phyloP scores from a whole-genome alignment of 148 eudicot genomes.

The Spergularia bocconei region DNA sequence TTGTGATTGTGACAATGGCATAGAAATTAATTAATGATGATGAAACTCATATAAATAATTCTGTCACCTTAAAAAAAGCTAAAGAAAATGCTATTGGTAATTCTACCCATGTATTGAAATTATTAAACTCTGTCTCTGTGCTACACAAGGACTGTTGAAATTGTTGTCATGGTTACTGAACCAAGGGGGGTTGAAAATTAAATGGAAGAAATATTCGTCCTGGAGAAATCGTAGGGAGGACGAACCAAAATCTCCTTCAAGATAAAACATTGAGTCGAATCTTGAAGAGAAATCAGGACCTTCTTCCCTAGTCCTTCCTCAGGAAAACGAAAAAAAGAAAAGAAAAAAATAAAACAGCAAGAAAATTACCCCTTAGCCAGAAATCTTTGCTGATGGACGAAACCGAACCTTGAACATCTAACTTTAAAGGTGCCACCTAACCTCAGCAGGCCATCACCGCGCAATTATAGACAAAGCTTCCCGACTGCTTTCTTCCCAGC shows the following conservation, averaged over 20 bases:
- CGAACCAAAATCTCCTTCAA: background rate
- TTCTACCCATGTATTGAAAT: constrained; percentile 37
- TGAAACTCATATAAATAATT: constrained; percentile 21
- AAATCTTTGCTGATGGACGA: constrained; percentile 33
- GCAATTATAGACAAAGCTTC: constrained; percentile 87
- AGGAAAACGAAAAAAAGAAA: constrained; percentile 11
- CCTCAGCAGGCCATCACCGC: constrained; percentile 96
- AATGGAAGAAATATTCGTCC: constrained; percentile 36
- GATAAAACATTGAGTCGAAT: background rate
- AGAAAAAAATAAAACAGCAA: constrained; percentile 18
- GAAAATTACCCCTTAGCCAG: constrained; percentile 50
- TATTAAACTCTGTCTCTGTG: constrained; percentile 49
- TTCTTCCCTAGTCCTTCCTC: constrained; percentile 24
- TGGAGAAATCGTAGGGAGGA: constrained; percentile 4
- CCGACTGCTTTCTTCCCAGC: constrained; percentile 61
- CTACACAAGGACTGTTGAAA: constrained; percentile 22
- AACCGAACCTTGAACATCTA: constrained; percentile 26
- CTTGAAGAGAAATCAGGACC: constrained; percentile 5
- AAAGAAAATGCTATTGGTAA: constrained; percentile 28
- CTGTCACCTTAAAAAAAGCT: constrained; percentile 26
- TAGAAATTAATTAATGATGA: constrained; percentile 31
- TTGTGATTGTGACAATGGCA: constrained; percentile 24
- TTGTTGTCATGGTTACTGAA: constrained; percentile 19
- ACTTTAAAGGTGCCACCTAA: constrained; percentile 13
- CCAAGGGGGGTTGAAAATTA: constrained; percentile 31